Base-by-base conservation (phyloP, 495 filamentous ascomycete genomes). In the Penicillium atrosanguineum region DNA sequence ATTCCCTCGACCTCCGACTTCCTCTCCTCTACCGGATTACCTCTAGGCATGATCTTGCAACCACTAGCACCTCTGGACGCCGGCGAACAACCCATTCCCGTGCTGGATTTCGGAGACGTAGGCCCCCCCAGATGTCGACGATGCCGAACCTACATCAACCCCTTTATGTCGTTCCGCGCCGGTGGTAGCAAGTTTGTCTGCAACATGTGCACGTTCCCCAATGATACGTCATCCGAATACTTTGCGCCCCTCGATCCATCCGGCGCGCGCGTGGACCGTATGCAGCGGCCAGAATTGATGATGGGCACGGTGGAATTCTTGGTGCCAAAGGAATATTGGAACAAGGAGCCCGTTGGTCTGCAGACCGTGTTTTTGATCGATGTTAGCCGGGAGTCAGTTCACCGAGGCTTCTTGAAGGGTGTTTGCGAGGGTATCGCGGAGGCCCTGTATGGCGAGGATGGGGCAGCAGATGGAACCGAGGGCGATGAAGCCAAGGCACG, bases 261-360 rank as follows among this genome's bases (percentile, higher is more conserved):
- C 34, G 95, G 95, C 25, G 79, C 87, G 34, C 87, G 94, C 46
- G 84, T 95, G 25, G 94, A 99, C 67, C 84, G 94, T 37, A 83
- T 88, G 67, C 88, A 95, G 65, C 78, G 94, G 50, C 95, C 94
- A 3, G 94, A 99, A 68, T 73, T 99, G 59, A 87, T 84, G 55
- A 83, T 87, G 53, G 94, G 94, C 21, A 97, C 94, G 0, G 91
- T 96, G 31, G 94, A 99, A 62, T 99, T 96, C 59, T 76, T 91
- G 56, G 94, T 97, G 6, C 94, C 94, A 36, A 97, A 96, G 72
- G 94, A 99, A 70, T 97, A 97, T 70, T 97, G 91, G 92, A 91
- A 90, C 16, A 95, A 94, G 72, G 89, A 95, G 68, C 95, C 91
- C 0, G 88, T 93, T 16, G 88, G 88, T 15, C 71, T 97, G 55